Evolutionary conservation across 768 basidiomycete genomes (phyloP).

Genomic region (Boletus pseudopeckii): DNA sequence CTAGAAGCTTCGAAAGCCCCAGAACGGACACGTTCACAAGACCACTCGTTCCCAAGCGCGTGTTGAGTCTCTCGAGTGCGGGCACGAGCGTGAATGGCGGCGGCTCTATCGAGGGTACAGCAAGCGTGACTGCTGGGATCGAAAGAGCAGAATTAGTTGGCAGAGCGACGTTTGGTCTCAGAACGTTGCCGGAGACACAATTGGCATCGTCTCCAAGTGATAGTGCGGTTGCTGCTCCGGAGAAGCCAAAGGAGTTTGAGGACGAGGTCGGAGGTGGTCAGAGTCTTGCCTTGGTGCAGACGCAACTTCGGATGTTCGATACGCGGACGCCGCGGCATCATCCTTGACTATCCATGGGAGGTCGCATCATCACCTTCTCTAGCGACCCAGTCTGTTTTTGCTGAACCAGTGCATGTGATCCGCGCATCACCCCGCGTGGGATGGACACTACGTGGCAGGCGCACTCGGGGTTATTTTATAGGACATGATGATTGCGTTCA

Average conservation of each 20-base stretch:
- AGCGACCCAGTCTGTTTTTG: no score
- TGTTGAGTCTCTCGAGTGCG: slow-evolving; percentile 28
- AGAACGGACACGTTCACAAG: slow-evolving; percentile 15
- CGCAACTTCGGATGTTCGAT: no score
- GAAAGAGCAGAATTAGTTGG: slow-evolving; percentile 21
- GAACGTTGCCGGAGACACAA: slow-evolving; percentile 43
- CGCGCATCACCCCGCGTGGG: no score
- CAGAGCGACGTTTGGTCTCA: slow-evolving; percentile 25
- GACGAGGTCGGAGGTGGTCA: slow-evolving; percentile 56
- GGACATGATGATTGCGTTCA: no score
- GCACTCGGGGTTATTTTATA: no score
- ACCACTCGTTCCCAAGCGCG: slow-evolving; percentile 19
- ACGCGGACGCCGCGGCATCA: no score
- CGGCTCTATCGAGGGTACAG: slow-evolving; percentile 15
- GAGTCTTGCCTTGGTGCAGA: slow-evolving; percentile 32
- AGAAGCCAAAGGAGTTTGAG: slow-evolving; percentile 27
- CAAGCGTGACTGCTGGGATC: slow-evolving; percentile 14
- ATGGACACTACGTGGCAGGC: no score
- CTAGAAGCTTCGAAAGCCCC: slow-evolving; percentile 35
- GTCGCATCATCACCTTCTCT: no score
- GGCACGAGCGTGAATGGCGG: slow-evolving; percentile 27
- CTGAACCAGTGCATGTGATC: no score
- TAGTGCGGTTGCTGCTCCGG: slow-evolving; percentile 42
- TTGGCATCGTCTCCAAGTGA: slow-evolving; percentile 62
- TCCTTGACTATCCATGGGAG: no score